These are phyloP conservation scores for Salvia rosmarinus DNA, from an alignment of 257 asterid genomes.

Conservation along the genomic window DNA sequence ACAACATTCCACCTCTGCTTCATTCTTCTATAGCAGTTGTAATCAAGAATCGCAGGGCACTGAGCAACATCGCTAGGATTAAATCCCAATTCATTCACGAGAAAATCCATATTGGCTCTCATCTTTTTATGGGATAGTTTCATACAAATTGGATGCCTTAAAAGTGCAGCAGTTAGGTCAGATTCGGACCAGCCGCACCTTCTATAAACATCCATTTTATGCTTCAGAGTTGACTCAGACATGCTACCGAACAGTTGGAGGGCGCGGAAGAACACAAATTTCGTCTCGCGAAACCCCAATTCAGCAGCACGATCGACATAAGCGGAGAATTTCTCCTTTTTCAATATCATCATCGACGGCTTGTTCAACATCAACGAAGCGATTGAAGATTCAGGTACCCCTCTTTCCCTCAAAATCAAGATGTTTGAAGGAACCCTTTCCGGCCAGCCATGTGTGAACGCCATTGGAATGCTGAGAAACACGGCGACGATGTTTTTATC, in stretches of 20 bases:
- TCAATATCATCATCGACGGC: not conserved
- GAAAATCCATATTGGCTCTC: conserved; percentile 32
- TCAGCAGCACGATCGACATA: conserved; percentile 20
- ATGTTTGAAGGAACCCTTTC: conserved; percentile 5
- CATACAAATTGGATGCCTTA: conserved; percentile 34
- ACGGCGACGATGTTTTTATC: not conserved
- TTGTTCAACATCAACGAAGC: not conserved
- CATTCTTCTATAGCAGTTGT: conserved; percentile 10
- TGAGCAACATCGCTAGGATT: conserved; percentile 16
- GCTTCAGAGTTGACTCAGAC: conserved; percentile 21
- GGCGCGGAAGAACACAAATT: not conserved
- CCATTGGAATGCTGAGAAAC: not conserved
- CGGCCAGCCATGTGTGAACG: conserved; percentile 9
- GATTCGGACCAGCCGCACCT: conserved; percentile 44
- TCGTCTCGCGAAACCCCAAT: conserved; percentile 33
- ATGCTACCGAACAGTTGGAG: conserved; percentile 16
- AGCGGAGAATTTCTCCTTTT: not conserved
- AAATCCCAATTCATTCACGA: conserved; percentile 23
- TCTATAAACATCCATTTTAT: conserved; percentile 23
- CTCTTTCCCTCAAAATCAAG: conserved; percentile 5
- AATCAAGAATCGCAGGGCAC: conserved; percentile 26
- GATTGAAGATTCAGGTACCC: conserved; percentile 24
- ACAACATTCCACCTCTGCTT: conserved; percentile 32
- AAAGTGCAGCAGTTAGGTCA: conserved; percentile 32
- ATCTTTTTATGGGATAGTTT: conserved; percentile 37